phyloP scores from a whole-genome alignment of 768 basidiomycete species.

The Lactarius sanguifluus region DNA sequence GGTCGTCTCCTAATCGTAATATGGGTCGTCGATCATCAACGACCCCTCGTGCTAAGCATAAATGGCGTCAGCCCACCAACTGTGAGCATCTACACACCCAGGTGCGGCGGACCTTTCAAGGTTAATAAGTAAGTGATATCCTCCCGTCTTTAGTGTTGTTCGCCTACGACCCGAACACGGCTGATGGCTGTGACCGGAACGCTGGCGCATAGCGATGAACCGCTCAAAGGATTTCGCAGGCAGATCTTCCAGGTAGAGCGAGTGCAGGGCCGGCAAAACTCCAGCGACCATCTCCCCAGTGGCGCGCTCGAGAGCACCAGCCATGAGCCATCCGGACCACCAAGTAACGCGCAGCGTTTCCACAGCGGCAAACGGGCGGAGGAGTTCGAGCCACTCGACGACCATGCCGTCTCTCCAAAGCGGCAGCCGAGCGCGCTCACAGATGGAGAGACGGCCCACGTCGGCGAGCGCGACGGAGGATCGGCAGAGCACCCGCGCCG shows the following conservation, averaged over 20 bases:
- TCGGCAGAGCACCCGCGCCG: constrained; percentile 2
- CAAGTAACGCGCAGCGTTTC: background rate
- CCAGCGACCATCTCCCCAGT: background rate
- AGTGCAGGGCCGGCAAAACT: background rate
- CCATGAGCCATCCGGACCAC: background rate
- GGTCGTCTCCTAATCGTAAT: no score
- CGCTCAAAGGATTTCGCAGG: background rate
- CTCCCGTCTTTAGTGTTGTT: background rate
- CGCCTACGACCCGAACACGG: background rate
- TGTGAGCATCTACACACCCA: no score
- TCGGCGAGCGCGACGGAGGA: background rate
- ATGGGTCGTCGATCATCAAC: no score
- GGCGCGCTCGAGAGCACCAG: background rate
- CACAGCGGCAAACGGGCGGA: constrained; percentile 8
- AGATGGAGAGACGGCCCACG: constrained; percentile 1
- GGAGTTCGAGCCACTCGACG: background rate
- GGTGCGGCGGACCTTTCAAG: no score
- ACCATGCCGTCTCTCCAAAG: background rate
- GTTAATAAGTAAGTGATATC: background rate
- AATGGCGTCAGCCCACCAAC: background rate
- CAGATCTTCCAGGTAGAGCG: background rate
- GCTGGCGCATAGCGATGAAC: constrained; percentile 3
- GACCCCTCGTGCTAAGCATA: background rate
- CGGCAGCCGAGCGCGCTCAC: background rate
- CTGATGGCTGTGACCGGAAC: background rate